A percentile compares a stretch with the other conserved stretches of the same genome.
These are phyloP conservation scores for Xerocomellus intermedius DNA, from an alignment of 768 basidiomycete genomes.

Conservation along the genomic window DNA sequence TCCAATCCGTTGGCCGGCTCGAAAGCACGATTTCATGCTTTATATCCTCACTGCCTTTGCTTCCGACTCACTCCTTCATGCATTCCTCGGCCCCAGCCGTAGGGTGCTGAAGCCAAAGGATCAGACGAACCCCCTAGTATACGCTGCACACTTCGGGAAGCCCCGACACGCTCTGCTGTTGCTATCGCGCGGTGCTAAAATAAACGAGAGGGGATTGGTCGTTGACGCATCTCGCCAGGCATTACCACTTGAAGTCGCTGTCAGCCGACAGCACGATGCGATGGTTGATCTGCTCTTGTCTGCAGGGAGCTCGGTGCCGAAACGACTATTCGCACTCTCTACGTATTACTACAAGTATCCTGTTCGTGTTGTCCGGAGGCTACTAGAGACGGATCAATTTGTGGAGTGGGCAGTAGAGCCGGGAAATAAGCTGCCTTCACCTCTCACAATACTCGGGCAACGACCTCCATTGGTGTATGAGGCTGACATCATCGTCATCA, in stretches of 20 bases:
- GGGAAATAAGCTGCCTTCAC: background rate
- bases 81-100: background rate
- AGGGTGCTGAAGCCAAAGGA: background rate
- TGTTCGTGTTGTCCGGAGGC: background rate
- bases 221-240: background rate
- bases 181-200: background rate
- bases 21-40: conserved; percentile 3
- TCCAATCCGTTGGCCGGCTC: background rate
- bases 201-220: conserved; percentile 4
- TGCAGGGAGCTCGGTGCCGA: conserved; percentile 3
- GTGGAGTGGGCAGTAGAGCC: conserved; percentile 7
- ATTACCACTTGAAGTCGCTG: conserved; percentile 9
- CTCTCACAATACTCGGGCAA: background rate
- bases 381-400: conserved; percentile 8
- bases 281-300: conserved; percentile 2
- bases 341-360: background rate
- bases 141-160: conserved; percentile 11
- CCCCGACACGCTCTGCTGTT: background rate
- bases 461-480: conserved; percentile 4
- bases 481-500: conserved; percentile 2
- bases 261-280: background rate
- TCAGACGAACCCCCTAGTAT: conserved; percentile 10
- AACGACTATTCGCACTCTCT: background rate
- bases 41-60: conserved; percentile 7
- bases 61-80: conserved; percentile 1